Evolutionary conservation across 2,329 filamentous ascomycete genomes (phyloP).

Genomic region (Ceratocystis cubensis): DNA sequence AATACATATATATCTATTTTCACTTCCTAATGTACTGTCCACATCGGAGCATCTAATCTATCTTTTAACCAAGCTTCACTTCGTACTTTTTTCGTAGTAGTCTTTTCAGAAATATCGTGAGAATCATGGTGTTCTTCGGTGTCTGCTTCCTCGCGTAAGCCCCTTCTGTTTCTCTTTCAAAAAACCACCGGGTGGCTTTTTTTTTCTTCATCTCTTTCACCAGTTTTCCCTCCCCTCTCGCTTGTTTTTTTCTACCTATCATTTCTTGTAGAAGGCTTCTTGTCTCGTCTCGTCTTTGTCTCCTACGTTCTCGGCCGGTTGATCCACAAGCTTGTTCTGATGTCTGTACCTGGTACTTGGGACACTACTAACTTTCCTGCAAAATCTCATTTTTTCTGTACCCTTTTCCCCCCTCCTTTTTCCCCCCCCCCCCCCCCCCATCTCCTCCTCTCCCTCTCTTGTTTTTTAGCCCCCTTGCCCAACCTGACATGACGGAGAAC

Average conservation of each 20-base stretch:
- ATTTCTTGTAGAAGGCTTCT: neutral
- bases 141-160: neutral
- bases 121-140: neutral
- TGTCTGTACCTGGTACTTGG: conserved; percentile 2
- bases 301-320: neutral
- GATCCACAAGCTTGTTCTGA: neutral
- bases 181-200: neutral
- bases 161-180: neutral
- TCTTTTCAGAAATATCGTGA: neutral
- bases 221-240: neutral
- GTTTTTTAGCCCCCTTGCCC: neutral
- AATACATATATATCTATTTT: too few species aligned
- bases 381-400: neutral
- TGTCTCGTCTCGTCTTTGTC: conserved; percentile 7
- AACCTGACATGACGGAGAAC: conserved; percentile 3
- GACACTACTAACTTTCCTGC: neutral
- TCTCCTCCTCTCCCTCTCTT: too few species aligned
- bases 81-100: neutral
- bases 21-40: neutral
- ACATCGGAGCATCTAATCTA: neutral
- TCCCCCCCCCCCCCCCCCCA: neutral
- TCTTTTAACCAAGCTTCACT: neutral
- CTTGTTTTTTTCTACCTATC: conserved; percentile 2
- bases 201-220: neutral
- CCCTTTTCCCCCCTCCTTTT: too few species aligned